Evolutionary conservation across 768 basidiomycete species (phyloP), one percentile per base, ranked within the genome.

Genomic region (Tubosaeta brunneosetosa): DNA sequence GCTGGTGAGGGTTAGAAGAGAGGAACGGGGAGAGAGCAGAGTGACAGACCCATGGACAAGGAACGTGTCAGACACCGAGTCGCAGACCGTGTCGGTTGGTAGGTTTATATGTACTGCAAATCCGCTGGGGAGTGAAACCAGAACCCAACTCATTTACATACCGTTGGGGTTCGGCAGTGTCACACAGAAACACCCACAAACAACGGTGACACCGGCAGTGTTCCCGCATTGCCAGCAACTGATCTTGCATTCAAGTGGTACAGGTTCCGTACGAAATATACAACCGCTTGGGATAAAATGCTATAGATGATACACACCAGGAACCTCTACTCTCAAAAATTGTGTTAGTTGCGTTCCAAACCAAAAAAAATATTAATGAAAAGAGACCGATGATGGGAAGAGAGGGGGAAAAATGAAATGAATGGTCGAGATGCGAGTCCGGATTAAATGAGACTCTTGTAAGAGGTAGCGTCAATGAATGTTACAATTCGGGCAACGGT

Each of bases 11-110:
- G 53, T 43, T 14, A 53, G 50, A 17, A 32, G 22, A 26, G 47
- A 7, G 13, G 36, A 41, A 3, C 34, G 10, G 26, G 27, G 11
- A n/a, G 14, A 37, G 16, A 38, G 11, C 45, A 5, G 33, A 51
- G 36, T 2, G 17, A 66, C 73, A 22, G 54, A 79, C 77, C 66
- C 79, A 77, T 79, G 32, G 38, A 57, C 46, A 66, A 61, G 27
- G 68, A 69, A 27, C 44, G 69, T 71, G 53, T 49, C 34, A 45
- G 69, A 64, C 57, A 45, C 58, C 63, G 6, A 55, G 68, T 68
- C 62, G 22, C 62, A 55, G 58, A 71, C 64, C 25, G 49, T 2
- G 62, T 56, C 69, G 69, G 22, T 69, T 59, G 59, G 16, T 27
- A 13, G 49, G 49, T 55, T 60, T 71, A 66, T 63, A 22, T 22